Base-by-base conservation (phyloP, 2,329 filamentous ascomycete species). In the Penicillium sp. region DNA sequence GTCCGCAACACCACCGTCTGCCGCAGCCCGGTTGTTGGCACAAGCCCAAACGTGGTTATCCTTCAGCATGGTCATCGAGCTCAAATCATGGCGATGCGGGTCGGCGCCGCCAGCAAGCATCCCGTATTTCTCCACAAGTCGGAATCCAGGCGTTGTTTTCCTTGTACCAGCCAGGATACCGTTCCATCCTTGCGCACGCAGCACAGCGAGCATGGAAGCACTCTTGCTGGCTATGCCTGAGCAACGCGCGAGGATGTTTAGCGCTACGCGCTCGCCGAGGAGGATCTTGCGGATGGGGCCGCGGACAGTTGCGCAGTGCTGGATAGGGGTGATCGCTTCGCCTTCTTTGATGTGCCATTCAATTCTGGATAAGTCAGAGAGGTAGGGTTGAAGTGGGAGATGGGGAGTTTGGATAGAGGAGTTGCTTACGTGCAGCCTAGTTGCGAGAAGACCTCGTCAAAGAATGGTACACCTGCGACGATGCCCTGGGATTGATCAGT, bases 41-140 rank as follows among this genome's bases (percentile, higher is more conserved):
- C 89, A 88, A 60, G 90, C 91, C 88, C 93, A 97, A 55, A 99
- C 88, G 76, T 99, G 94, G 76, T 99, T 99, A 76, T 99, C 94
- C 79, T 99, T 99, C 62, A 99, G 82, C 94, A 99, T 99, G 54
- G 92, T 92, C 94, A 99, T 97, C 61, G 88, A 84, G 72, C 86
- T 89, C 54, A 99, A 80, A 73, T 99, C 94, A 76, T 96, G 90
- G 31, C 94, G 82, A 74, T 99, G 94, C 3, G 88, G 85, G 75
- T 99, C 94, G 16, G 91, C 92, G 11, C 94, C 94, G 54, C 93
- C 94, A 16, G 96, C 88, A 22, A 97, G 79, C 88, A 99, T 97
- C 64, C 91, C 94, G 75, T 99, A 99, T 78, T 99, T 99, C 76
- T 99, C 94, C 10, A 97, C 92, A 5, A 97, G 78, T 11, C 94